Base-by-base conservation (phyloP, 169 alveolate genomes). In the Toxoplasma gondii region DNA sequence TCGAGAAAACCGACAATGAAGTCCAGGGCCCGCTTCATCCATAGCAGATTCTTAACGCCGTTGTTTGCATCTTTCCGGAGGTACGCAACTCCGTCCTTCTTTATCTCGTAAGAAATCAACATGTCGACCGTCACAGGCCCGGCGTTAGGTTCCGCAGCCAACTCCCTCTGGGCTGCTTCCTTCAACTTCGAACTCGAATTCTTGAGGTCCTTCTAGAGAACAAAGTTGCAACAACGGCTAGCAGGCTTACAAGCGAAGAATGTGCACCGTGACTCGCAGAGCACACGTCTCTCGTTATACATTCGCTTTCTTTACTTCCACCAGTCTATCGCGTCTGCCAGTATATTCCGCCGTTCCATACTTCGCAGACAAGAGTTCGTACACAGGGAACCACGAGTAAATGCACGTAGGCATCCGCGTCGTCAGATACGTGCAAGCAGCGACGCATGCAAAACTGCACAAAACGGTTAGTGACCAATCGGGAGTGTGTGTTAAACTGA, bases 21-120 rank as follows among this genome's bases (percentile, higher is more conserved):
- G 74, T 94, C 96, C 17, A 94, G 80, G 86, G 96, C 96, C 36
- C 96, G 96, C 44, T 91, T 92, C 96, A 94, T 88, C 96, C 96
- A 94, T 49, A 94, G 91, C 86, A 94, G 90, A 5, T 93, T 93
- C 87, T 86, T 80, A 31, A 94, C 95, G 19, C 96, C 96, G 83
- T 87, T 82, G 43, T 92, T 43, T 31, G 78, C 80, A 80, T 94
- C 96, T 43, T 94, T 94, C 44, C 96, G 93, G 88, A 92, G 54
- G 58, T 39, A 41, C 34, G 92, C 49, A 38, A 92, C 83, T 31
- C 96, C 96, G 38, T 64, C 34, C 83, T 93, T 70, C 53, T 43
- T 69, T 2, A 87, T 10, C 70, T 93, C 95, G 88, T 88, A 84
- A 9, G 41, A 27, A 53, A 93, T 93, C 44, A 93, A 17, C 43